phyloP scores from a whole-genome alignment of 2,329 filamentous ascomycete species.

The Teratosphaeria epicoccoides region DNA sequence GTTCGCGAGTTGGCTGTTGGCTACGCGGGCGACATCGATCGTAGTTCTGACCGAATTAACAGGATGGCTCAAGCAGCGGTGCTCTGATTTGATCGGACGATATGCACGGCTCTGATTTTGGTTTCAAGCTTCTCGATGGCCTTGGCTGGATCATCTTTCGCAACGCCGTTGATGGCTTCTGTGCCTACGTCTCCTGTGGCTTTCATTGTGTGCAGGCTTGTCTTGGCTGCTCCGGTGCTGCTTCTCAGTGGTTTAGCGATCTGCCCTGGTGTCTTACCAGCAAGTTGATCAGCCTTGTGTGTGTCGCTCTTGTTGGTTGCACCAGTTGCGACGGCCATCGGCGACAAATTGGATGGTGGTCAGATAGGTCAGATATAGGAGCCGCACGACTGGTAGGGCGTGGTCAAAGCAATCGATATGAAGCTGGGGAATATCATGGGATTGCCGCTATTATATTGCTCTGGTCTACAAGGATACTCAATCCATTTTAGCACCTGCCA shows the following conservation, averaged over 20 bases:
- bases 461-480: not conserved
- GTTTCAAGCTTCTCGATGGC: constrained; percentile 22
- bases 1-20: constrained; percentile 22
- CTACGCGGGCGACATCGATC: constrained; percentile 24
- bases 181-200: constrained; percentile 1
- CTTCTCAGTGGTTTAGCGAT: constrained; percentile 1
- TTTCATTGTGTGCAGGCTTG: not conserved
- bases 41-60: constrained; percentile 16
- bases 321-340: not conserved
- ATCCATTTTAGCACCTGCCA: not conserved
- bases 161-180: constrained; percentile 7
- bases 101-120: constrained; percentile 15
- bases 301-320: not conserved
- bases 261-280: not conserved
- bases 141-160: constrained; percentile 16
- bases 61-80: too few relatives aligned
- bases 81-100: too few relatives aligned
- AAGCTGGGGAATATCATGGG: not conserved
- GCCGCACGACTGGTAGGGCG: too few relatives aligned
- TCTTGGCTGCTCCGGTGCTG: not conserved
- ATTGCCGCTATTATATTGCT: not conserved
- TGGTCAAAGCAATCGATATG: not conserved
- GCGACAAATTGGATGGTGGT: not conserved
- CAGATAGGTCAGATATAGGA: too few relatives aligned
- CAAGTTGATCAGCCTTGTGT: not conserved